Base-by-base conservation (phyloP, 371 early-diverging fungal genomes). In the Mortierella sp. region DNA sequence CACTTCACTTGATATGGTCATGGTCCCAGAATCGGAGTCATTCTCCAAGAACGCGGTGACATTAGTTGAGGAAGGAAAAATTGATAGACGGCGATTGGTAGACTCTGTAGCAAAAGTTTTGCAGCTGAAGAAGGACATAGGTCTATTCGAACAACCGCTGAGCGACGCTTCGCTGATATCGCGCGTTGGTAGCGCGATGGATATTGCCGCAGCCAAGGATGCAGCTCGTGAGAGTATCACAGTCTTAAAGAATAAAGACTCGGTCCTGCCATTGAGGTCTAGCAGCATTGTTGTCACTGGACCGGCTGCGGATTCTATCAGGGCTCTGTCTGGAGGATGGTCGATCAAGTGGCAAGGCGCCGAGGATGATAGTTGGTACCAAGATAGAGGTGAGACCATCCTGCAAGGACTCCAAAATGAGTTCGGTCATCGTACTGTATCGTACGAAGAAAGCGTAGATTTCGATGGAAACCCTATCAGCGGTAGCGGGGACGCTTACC, bases 1-100 rank as follows among this genome's bases (percentile, higher is more conserved):
- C 32, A 90, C 91, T 0, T 84, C 88, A 12, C 76, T 90, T 5
- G 92, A 92, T 63, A 91, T 92, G 89, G 85, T 88, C 55, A 92
- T 92, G 92, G 88, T 88, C 1, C 87, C 91, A 10, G 77, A 85
- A 1, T 85, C 88, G 29, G 76, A 69, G n/a, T 79, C 75, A 19
- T 91, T 90, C 65, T 72, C 85, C 42, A 83, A 83, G 15, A 59
- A 83, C 17, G 69, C 87, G 22, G 51, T 75, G 37, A 65, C 65
- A 0, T 69, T 91, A 2, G 86, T 91, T 0, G 55, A 76, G 1
- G 76, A 76, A 10, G 83, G 79, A 17, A 15, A 28, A 1, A 57
- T 91, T 2, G 55, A 84, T 0, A 84, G 81, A 32, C 23, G 55
- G 1, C 76, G 89, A 32, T 57, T 92, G 17, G 83, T 90, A 47